phyloP scores from a whole-genome alignment of 176 grass and related monocot genomes.

The Dendrocalamus sinicus region DNA sequence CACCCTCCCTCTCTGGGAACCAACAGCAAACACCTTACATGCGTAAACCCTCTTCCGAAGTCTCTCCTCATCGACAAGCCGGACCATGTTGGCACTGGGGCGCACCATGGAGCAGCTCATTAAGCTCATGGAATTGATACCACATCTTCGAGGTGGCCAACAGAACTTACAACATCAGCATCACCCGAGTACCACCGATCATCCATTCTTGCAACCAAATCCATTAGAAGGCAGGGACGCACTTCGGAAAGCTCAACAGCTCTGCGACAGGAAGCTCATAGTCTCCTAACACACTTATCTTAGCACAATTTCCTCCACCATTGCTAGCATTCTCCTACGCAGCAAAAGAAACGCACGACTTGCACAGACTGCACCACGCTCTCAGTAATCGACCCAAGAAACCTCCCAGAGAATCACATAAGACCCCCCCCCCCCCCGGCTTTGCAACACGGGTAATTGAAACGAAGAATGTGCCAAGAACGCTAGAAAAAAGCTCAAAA shows the following conservation, averaged over 20 bases:
- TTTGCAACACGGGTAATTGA: neutral
- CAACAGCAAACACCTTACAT: conserved; percentile 42
- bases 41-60: conserved; percentile 27
- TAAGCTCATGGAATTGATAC: conserved; percentile 46
- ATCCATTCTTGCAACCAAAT: neutral
- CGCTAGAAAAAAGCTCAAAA: neutral
- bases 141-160: conserved; percentile 46
- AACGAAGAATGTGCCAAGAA: neutral
- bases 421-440: neutral
- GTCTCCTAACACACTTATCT: neutral
- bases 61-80: neutral
- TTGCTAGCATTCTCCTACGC: neutral
- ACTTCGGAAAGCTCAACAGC: neutral
- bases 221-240: neutral
- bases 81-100: conserved; percentile 10
- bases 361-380: neutral
- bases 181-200: neutral
- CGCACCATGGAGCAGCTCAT: conserved; percentile 52
- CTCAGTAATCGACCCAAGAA: neutral
- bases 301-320: neutral
- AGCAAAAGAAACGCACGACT: neutral
- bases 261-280: neutral
- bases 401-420: neutral
- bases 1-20: conserved; percentile 34
- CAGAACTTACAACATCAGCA: neutral